These are phyloP conservation scores for Pseudoturritis turrita DNA, from an alignment of 345 rosid genomes.

Conservation along the genomic window DNA sequence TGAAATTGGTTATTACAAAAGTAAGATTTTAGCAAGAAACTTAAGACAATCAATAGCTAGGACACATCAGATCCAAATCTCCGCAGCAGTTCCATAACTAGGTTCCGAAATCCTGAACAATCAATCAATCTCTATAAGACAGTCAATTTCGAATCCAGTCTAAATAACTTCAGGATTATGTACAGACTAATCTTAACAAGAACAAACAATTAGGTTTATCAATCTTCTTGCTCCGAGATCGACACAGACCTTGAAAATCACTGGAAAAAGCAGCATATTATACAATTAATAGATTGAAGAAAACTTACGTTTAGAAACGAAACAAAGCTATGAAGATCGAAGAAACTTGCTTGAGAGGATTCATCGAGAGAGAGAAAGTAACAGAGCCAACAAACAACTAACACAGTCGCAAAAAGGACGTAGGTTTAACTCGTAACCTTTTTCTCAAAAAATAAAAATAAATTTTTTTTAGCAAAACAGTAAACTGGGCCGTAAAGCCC, in stretches of 20 bases:
- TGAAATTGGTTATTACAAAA: neutral
- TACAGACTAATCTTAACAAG: neutral
- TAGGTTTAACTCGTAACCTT: neutral
- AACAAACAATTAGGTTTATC: constrained; percentile 1
- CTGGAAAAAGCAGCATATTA: neutral
- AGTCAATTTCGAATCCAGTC: neutral
- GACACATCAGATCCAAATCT: neutral
- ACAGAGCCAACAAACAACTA: neutral
- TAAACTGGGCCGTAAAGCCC: constrained; percentile 12
- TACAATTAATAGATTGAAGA: neutral
- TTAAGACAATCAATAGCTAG: neutral
- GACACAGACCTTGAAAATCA: neutral
- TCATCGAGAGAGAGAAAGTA: constrained; percentile 14
- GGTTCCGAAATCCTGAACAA: neutral
- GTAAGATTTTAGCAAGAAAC: neutral
- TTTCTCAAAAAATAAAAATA: neutral
- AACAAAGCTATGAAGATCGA: constrained; percentile 5
- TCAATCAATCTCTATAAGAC: neutral
- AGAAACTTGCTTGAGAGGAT: constrained; percentile 5
- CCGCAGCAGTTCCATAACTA: neutral
- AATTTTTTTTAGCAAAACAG: neutral
- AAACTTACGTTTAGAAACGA: constrained; percentile 15
- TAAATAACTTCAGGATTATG: neutral
- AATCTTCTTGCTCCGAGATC: constrained; percentile 5
- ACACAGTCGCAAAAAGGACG: neutral